Evolutionary conservation across 2,329 filamentous ascomycete species (phyloP).

Genomic region (Cladophialophora bantiana): DNA sequence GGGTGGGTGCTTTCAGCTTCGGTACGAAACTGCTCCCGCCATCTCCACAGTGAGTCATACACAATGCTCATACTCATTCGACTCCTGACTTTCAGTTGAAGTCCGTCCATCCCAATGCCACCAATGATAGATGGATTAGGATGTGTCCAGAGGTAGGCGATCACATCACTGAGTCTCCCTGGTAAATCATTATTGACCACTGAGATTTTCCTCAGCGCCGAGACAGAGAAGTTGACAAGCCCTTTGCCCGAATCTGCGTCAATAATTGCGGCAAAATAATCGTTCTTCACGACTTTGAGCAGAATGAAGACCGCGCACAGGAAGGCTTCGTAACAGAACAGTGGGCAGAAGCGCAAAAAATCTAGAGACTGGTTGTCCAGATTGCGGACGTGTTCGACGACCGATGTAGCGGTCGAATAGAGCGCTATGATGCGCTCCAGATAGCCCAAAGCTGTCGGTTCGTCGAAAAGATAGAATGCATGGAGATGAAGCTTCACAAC

Average conservation of each 20-base stretch:
- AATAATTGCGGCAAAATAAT: slow-evolving; percentile 62
- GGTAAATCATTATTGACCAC: slow-evolving; percentile 68
- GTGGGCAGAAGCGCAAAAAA: slow-evolving; percentile 21
- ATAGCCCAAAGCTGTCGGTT: slow-evolving; percentile 29
- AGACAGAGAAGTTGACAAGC: slow-evolving; percentile 65
- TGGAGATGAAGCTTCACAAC: slow-evolving; percentile 39
- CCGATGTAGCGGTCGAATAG: slow-evolving; percentile 29
- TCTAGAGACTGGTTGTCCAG: neutral
- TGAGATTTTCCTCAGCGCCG: slow-evolving; percentile 64
- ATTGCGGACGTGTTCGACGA: slow-evolving; percentile 29
- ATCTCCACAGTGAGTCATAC: slow-evolving; percentile 71
- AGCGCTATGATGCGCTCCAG: slow-evolving; percentile 32
- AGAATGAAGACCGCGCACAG: slow-evolving; percentile 67
- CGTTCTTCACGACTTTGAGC: slow-evolving; percentile 67
- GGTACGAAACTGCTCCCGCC: slow-evolving; percentile 66
- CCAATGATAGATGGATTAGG: slow-evolving; percentile 24
- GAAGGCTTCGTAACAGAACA: slow-evolving; percentile 25
- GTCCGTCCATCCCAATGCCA: slow-evolving; percentile 37
- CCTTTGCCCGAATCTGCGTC: slow-evolving; percentile 54
- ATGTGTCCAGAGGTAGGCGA: slow-evolving; percentile 67
- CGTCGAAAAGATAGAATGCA: slow-evolving; percentile 40
- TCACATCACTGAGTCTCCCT: slow-evolving; percentile 68
- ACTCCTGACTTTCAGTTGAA: slow-evolving; percentile 69
- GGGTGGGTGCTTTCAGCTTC: slow-evolving; percentile 4
- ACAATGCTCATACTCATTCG: slow-evolving; percentile 71